Percentiles rank a stretch among this genome's conserved stretches.
Evolutionary conservation across 495 filamentous ascomycete genomes (phyloP).

Genomic region (Lophiotrema nucula): DNA sequence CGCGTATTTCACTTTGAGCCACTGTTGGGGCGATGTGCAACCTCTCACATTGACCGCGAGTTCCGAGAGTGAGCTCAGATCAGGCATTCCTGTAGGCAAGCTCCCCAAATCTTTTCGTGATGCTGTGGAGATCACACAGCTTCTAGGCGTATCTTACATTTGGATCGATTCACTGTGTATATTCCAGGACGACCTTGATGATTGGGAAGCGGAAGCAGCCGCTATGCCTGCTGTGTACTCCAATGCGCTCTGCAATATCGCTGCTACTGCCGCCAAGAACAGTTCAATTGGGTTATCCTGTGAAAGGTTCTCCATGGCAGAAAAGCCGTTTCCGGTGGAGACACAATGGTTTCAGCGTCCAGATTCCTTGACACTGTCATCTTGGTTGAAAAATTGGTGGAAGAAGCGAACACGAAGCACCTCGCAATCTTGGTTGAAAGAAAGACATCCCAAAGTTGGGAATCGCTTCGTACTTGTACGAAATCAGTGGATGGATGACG

Average conservation of each 20-base stretch:
- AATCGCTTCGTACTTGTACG: too few relatives aligned
- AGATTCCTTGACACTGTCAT: too few relatives aligned
- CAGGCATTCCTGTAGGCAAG: neutral
- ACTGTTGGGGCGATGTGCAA: conserved; percentile 5
- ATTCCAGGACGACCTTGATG: conserved; percentile 19
- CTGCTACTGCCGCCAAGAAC: neutral
- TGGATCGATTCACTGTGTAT: conserved; percentile 33
- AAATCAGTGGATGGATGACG: too few relatives aligned
- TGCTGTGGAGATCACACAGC: neutral
- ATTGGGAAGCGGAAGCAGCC: conserved; percentile 7
- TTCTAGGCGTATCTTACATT: conserved; percentile 13
- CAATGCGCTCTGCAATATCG: conserved; percentile 6
- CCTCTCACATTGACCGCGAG: neutral
- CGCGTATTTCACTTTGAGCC: conserved; percentile 4
- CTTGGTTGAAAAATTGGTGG: too few relatives aligned
- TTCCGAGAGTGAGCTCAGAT: neutral
- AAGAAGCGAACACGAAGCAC: too few relatives aligned
- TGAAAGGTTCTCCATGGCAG: neutral
- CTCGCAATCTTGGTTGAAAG: too few relatives aligned
- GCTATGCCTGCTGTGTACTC: conserved; percentile 6
- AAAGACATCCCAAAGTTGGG: too few relatives aligned
- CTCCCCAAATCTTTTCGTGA: conserved; percentile 22
- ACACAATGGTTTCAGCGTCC: too few relatives aligned
- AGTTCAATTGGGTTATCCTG: neutral
- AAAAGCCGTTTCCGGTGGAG: neutral